These are phyloP conservation scores for Leishmania turanica DNA, from an alignment of 208 protist species.

Conservation along the genomic window DNA sequence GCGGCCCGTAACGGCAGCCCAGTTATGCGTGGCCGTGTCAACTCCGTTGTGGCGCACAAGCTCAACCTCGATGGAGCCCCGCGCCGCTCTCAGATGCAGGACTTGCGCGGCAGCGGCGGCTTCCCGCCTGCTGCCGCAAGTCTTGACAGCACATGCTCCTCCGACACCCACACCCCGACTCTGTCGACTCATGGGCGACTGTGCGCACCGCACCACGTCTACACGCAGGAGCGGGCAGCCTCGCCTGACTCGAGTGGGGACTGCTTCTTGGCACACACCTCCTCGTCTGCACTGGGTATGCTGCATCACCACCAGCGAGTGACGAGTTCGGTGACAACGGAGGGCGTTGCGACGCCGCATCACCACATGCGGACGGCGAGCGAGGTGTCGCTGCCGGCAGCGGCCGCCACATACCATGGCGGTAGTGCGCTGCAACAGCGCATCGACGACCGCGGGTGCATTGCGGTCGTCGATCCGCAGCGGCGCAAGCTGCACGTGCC, in stretches of 20 bases:
- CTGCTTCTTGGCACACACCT: constrained; percentile 16
- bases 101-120: constrained; percentile 1
- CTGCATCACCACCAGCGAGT: not conserved
- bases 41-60: constrained; percentile 28
- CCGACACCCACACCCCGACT: constrained; percentile 13
- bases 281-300: not conserved
- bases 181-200: constrained; percentile 1
- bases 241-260: constrained; percentile 28
- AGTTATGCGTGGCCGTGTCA: constrained; percentile 24
- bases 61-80: constrained; percentile 18
- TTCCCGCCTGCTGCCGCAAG: not conserved
- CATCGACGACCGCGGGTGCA: constrained; percentile 33
- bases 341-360: constrained; percentile 3
- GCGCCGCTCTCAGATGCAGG: constrained; percentile 18
- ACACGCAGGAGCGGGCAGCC: constrained; percentile 9
- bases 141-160: constrained; percentile 22
- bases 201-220: not conserved
- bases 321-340: constrained; percentile 7
- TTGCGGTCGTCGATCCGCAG: constrained; percentile 74
- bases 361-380: constrained; percentile 19
- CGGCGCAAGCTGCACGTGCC: constrained; percentile 74
- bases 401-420: constrained; percentile 29
- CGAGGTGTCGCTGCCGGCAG: constrained; percentile 23
- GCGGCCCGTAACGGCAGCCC: constrained; percentile 12
- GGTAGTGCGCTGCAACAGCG: constrained; percentile 24